Evolutionary conservation across 2,329 filamentous ascomycete genomes (phyloP).

Genomic region (Penicillium crustosum): DNA sequence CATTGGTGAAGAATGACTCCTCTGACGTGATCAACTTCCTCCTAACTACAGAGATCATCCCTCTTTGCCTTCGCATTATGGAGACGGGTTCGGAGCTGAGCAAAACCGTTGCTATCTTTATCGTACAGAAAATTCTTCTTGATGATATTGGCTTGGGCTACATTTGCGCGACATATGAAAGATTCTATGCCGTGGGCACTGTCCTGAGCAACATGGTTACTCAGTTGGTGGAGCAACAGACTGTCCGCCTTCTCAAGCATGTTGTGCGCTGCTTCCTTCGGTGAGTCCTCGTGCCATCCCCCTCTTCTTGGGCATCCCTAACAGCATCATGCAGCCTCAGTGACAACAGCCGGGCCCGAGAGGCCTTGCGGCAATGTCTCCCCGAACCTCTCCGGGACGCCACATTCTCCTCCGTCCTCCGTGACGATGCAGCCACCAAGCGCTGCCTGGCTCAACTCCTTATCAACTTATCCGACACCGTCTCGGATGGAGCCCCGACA

Average conservation of each 20-base stretch:
- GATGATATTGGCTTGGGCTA: slow-evolving; percentile 97
- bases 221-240: slow-evolving; percentile 96
- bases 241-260: slow-evolving; percentile 91
- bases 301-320: not conserved
- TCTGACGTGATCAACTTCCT: slow-evolving; percentile 99
- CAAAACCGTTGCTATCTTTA: slow-evolving; percentile 99
- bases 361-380: slow-evolving; percentile 91
- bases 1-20: slow-evolving; percentile 97
- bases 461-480: slow-evolving; percentile 92
- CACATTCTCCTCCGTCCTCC: slow-evolving; percentile 92
- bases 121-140: slow-evolving; percentile 96
- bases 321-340: slow-evolving; percentile 63
- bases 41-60: slow-evolving; percentile 96
- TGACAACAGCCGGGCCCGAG: slow-evolving; percentile 92
- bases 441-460: slow-evolving; percentile 94
- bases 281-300: slow-evolving; percentile 52
- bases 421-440: slow-evolving; percentile 96
- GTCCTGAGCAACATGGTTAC: slow-evolving; percentile 98
- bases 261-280: slow-evolving; percentile 95
- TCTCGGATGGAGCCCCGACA: slow-evolving; percentile 55
- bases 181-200: slow-evolving; percentile 96
- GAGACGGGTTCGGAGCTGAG: slow-evolving; percentile 97
- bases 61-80: slow-evolving; percentile 96
- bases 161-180: slow-evolving; percentile 97
- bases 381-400: slow-evolving; percentile 98